These are phyloP conservation scores for Ehretia macrophylla DNA, from an alignment of 257 asterid species.

Conservation along the genomic window DNA sequence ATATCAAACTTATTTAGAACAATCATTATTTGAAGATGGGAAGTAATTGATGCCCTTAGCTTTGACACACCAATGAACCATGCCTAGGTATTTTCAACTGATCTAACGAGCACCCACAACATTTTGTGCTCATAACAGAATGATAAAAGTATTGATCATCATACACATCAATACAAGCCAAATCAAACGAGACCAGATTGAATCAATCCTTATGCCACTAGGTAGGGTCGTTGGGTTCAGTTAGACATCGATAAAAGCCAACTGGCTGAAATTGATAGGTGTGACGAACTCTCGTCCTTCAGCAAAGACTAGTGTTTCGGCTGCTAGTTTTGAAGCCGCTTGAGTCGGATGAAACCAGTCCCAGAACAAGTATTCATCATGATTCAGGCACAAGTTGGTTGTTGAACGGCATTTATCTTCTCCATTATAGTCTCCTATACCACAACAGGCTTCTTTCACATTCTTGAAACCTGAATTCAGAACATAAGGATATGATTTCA, in stretches of 20 bases:
- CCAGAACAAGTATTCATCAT: constrained; percentile 41
- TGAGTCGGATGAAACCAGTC: constrained; percentile 58
- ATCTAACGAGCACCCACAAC: no score
- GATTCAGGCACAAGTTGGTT: constrained; percentile 37
- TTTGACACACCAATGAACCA: no score
- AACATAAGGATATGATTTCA: background rate
- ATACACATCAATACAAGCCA: no score
- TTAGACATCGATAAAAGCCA: constrained; percentile 16
- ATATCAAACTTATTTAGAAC: no score
- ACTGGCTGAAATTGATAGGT: constrained; percentile 24
- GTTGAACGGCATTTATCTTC: constrained; percentile 24
- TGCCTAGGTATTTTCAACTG: no score
- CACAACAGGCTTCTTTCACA: constrained; percentile 54
- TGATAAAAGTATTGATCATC: no score
- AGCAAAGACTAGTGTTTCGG: constrained; percentile 17
- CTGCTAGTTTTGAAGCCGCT: constrained; percentile 36
- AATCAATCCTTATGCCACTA: no score
- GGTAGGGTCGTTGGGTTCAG: no score
- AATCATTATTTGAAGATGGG: no score
- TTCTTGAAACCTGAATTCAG: constrained; percentile 18
- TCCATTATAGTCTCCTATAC: constrained; percentile 36
- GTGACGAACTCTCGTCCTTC: constrained; percentile 15
- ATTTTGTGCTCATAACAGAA: no score
- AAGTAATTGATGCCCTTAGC: no score
- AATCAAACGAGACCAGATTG: no score